Conservation (phyloP, 140 eudicot species). For the Cichorium intybus region DNA sequence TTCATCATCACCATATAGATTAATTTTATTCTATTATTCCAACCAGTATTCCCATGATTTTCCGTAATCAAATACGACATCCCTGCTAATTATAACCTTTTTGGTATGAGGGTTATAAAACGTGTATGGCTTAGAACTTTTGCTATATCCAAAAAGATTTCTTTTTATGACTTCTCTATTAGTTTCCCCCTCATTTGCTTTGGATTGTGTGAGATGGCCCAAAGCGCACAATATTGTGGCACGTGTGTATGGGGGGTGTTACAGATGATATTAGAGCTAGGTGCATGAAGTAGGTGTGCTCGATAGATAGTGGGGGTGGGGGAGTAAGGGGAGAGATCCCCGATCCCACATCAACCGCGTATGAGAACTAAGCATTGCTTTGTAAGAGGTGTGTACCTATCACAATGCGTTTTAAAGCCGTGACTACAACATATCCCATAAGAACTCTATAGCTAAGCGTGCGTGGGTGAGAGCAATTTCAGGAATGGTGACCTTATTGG, state of each 20-base stretch:
- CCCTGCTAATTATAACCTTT: neutral
- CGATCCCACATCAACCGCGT: too few species aligned
- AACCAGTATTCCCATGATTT: neutral
- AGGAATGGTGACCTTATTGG: too few species aligned
- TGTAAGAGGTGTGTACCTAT: too few species aligned
- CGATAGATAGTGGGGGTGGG: neutral
- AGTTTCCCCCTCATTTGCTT: neutral
- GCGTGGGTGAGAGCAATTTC: too few species aligned
- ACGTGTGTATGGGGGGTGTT: neutral
- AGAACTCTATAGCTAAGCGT: too few species aligned
- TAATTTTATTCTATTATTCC: too few species aligned
- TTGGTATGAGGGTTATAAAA: neutral
- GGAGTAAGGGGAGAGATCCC: neutral
- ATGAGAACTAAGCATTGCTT: too few species aligned
- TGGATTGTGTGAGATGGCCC: neutral
- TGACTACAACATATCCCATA: too few species aligned
- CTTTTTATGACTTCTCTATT: neutral
- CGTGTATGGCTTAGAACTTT: neutral
- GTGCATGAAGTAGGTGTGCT: neutral
- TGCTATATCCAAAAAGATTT: neutral
- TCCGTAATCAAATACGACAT: neutral
- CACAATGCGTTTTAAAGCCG: too few species aligned
- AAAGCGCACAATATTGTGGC: neutral
- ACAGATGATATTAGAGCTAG: too few species aligned
- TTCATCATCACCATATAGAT: too few species aligned